These are phyloP conservation scores for Alternaria sp. DNA, from an alignment of 2,329 filamentous ascomycete genomes.

Conservation along the genomic window DNA sequence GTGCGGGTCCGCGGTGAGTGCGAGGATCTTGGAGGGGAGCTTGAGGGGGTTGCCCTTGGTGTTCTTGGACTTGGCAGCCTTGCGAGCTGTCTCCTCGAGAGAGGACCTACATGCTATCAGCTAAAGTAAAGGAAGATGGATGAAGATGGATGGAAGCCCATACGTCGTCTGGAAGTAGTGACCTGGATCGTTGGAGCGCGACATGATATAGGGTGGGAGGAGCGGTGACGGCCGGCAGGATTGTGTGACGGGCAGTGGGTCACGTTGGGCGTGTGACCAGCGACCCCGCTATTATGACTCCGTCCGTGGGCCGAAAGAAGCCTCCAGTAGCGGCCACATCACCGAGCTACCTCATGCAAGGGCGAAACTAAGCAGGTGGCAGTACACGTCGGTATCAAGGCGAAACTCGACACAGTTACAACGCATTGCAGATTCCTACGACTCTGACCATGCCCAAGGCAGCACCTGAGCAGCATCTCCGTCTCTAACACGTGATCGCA, in stretches of 20 bases:
- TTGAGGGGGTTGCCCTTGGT: constrained; percentile 80
- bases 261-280: constrained; percentile 14
- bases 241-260: not conserved
- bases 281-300: constrained; percentile 12
- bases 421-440: not conserved
- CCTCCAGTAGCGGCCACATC: not conserved
- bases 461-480: not conserved
- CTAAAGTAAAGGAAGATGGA: constrained; percentile 1
- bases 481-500: not conserved
- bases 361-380: not conserved
- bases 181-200: constrained; percentile 64
- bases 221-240: constrained; percentile 9
- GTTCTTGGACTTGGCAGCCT: constrained; percentile 78
- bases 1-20: constrained; percentile 70
- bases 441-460: not conserved
- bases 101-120: constrained; percentile 53
- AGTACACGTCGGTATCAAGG: not conserved
- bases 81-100: constrained; percentile 62
- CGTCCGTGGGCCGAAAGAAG: not conserved
- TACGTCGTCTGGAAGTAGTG: constrained; percentile 95
- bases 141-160: constrained; percentile 40
- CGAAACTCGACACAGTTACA: not conserved
- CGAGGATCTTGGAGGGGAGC: constrained; percentile 85
- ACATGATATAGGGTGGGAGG: constrained; percentile 36
- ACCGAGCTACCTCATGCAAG: not conserved